phyloP scores from a whole-genome alignment of 176 grass and related monocot genomes.

The Oryza officinalis region DNA sequence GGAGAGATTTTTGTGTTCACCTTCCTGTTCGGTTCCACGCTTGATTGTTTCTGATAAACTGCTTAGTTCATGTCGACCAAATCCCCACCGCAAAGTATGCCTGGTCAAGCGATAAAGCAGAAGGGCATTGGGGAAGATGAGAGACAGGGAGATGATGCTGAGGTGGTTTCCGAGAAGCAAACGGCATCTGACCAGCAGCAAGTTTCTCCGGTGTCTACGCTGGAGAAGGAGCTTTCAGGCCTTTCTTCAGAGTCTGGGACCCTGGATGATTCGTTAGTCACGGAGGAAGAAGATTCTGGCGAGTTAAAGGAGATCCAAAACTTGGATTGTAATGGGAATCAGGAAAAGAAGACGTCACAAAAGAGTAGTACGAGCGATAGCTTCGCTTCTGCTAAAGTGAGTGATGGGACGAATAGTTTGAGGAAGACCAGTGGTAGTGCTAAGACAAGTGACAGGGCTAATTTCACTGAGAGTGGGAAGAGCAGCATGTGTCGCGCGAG shows the following conservation, averaged over 20 bases:
- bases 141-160: constrained; percentile 14
- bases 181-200: constrained; percentile 33
- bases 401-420: constrained; percentile 78
- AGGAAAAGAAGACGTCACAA: constrained; percentile 71
- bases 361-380: constrained; percentile 78
- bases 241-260: constrained; percentile 26
- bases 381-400: constrained; percentile 84
- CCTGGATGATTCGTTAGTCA: constrained; percentile 24
- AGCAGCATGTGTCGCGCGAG: constrained; percentile 82
- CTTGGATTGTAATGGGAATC: constrained; percentile 50
- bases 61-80: constrained; percentile 35
- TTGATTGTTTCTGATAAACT: constrained; percentile 23
- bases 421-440: constrained; percentile 67
- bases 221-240: constrained; percentile 48
- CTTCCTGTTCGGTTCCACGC: background rate
- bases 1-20: constrained; percentile 17
- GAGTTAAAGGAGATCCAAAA: constrained; percentile 48
- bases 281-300: constrained; percentile 43
- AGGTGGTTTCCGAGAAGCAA: constrained; percentile 10
- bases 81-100: constrained; percentile 24
- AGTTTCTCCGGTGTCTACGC: constrained; percentile 30
- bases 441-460: constrained; percentile 56
- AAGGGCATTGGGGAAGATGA: constrained; percentile 39
- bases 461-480: constrained; percentile 81
- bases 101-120: constrained; percentile 9